Evolutionary conservation across 306 rosid species (phyloP).

Genomic region (Herpetospermum pedunculosum): DNA sequence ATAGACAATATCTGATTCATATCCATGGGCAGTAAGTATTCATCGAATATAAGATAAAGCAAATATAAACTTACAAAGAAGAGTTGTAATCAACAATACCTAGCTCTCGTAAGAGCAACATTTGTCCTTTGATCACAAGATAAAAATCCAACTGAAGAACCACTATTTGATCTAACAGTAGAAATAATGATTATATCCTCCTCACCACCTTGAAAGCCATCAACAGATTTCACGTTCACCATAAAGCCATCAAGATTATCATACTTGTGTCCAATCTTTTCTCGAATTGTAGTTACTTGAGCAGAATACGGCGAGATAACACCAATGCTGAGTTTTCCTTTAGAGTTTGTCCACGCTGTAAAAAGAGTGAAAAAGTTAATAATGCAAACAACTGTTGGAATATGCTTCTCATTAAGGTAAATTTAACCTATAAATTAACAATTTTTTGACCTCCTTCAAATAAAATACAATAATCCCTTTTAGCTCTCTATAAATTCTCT

Average conservation of each 20-base stretch:
- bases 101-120: slow-evolving; percentile 82
- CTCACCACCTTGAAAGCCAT: slow-evolving; percentile 82
- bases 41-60: not conserved
- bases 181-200: slow-evolving; percentile 61
- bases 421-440: not conserved
- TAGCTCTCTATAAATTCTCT: too few species aligned
- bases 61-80: not conserved
- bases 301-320: slow-evolving; percentile 83
- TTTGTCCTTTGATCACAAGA: slow-evolving; percentile 46
- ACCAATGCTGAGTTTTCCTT: slow-evolving; percentile 36
- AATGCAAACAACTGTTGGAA: not conserved
- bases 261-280: slow-evolving; percentile 31
- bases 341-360: slow-evolving; percentile 39
- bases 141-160: slow-evolving; percentile 32
- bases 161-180: slow-evolving; percentile 43
- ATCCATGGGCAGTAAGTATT: not conserved
- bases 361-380: not conserved
- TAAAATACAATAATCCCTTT: too few species aligned
- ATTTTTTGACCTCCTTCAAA: not conserved
- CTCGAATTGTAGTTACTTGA: slow-evolving; percentile 51
- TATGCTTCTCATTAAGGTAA: not conserved
- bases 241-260: slow-evolving; percentile 29
- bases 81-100: slow-evolving; percentile 24
- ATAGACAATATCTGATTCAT: slow-evolving; percentile 47
- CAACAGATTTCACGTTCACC: slow-evolving; percentile 61